A percentile compares a stretch with the other conserved stretches of the same genome.
Evolutionary conservation across 1,139 yeast genomes (phyloP).

Genomic region (Kodamaea sp.): DNA sequence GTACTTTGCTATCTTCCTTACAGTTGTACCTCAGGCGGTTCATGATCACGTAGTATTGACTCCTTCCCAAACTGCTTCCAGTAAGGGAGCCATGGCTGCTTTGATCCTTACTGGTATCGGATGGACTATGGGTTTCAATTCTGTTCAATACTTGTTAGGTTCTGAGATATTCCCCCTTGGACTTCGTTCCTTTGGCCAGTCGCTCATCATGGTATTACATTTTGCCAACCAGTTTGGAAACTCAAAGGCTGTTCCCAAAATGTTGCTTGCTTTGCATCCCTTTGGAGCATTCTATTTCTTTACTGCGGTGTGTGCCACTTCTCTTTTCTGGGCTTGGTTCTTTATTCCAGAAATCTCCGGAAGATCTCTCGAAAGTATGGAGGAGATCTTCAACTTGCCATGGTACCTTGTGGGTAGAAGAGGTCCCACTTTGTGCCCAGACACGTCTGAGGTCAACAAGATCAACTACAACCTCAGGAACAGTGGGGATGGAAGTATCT

Average conservation of each 20-base stretch:
- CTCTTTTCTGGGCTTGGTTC: slow-evolving; percentile 25
- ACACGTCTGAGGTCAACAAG: slow-evolving; percentile 23
- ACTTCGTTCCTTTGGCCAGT: slow-evolving; percentile 24
- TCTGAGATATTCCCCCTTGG: slow-evolving; percentile 26
- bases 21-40: slow-evolving; percentile 22
- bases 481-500: slow-evolving; percentile 9
- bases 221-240: slow-evolving; percentile 28
- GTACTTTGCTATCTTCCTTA: slow-evolving; percentile 23
- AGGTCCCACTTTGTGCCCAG: slow-evolving; percentile 25
- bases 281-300: slow-evolving; percentile 24
- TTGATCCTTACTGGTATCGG: slow-evolving; percentile 24
- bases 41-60: slow-evolving; percentile 13
- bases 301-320: slow-evolving; percentile 16
- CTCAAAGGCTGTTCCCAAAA: slow-evolving; percentile 25
- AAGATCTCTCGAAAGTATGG: slow-evolving; percentile 28
- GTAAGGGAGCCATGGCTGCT: slow-evolving; percentile 23
- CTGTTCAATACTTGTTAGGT: slow-evolving; percentile 24
- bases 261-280: slow-evolving; percentile 21
- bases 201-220: slow-evolving; percentile 25
- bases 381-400: slow-evolving; percentile 27
- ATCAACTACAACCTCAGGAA: slow-evolving; percentile 12
- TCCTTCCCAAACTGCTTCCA: slow-evolving; percentile 16
- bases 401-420: slow-evolving; percentile 27
- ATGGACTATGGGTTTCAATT: slow-evolving; percentile 28
- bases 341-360: slow-evolving; percentile 26